phyloP scores from a whole-genome alignment of 148 eudicot genomes.

The Simmondsia chinensis region DNA sequence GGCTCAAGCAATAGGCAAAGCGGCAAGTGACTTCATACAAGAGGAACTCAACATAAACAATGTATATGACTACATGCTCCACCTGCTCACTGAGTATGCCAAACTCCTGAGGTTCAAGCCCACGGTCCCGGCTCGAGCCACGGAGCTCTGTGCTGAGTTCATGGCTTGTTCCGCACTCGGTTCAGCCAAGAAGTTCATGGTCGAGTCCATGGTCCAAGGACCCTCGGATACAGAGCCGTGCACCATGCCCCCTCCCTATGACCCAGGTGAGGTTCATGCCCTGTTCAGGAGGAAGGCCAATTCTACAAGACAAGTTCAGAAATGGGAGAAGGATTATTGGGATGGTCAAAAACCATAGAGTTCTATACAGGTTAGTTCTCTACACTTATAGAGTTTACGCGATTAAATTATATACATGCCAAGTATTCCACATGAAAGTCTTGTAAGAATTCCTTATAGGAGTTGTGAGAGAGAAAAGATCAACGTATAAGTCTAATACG shows the following conservation, averaged over 20 bases:
- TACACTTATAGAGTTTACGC: no score
- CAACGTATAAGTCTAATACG: no score
- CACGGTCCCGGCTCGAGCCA: constrained; percentile 31
- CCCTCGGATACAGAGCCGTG: constrained; percentile 46
- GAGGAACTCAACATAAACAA: constrained; percentile 59
- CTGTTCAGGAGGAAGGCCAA: constrained; percentile 21
- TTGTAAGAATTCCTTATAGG: no score
- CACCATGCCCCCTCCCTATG: constrained; percentile 60
- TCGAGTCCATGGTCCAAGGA: constrained; percentile 42
- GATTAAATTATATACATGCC: no score
- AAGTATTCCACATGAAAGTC: no score
- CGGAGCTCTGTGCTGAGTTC: constrained; percentile 68
- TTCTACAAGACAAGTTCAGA: constrained; percentile 34
- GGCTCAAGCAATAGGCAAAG: constrained; percentile 63
- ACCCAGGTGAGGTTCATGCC: constrained; percentile 11
- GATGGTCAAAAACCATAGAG: constrained; percentile 15
- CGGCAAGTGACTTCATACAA: constrained; percentile 46
- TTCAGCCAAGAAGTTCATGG: constrained; percentile 45
- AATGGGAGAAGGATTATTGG: constrained; percentile 55
- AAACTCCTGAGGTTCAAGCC: constrained; percentile 71
- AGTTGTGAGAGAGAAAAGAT: no score
- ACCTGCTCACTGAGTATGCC: constrained; percentile 61
- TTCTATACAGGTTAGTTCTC: no score
- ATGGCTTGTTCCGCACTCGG: constrained; percentile 55
- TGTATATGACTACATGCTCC: constrained; percentile 85